These are phyloP conservation scores for Hippophae rhamnoides DNA, from an alignment of 306 rosid species.

Conservation along the genomic window DNA sequence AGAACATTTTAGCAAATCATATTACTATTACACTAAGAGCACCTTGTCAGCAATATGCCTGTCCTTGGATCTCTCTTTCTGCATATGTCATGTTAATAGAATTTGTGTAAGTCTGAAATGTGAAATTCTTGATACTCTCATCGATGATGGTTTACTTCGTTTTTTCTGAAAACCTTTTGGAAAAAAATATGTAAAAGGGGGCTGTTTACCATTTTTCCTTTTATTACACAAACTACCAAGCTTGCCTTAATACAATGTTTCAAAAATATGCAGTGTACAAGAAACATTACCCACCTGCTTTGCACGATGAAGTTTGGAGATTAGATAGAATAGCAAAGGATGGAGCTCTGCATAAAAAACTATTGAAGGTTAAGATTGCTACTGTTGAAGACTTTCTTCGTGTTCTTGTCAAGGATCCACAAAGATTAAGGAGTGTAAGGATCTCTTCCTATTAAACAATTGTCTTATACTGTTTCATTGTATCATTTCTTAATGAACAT, in stretches of 20 bases:
- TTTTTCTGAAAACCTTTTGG: no score
- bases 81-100: no score
- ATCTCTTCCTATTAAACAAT: slow-evolving; percentile 9
- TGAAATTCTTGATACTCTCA: no score
- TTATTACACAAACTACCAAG: neutral
- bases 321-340: slow-evolving; percentile 79
- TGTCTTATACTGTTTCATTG: slow-evolving; percentile 10
- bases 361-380: slow-evolving; percentile 41
- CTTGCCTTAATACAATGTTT: slow-evolving; percentile 9
- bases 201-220: neutral
- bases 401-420: slow-evolving; percentile 56
- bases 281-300: slow-evolving; percentile 82
- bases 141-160: no score
- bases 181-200: no score
- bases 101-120: no score
- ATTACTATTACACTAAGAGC: no score
- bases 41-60: no score
- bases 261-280: slow-evolving; percentile 56
- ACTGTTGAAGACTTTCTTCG: slow-evolving; percentile 81
- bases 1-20: no score
- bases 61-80: no score
- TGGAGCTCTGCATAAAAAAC: slow-evolving; percentile 76
- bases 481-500: neutral
- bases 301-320: slow-evolving; percentile 89
- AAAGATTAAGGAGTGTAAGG: slow-evolving; percentile 70